phyloP scores from a whole-genome alignment of 257 asterid genomes.

The Solanum pennellii region DNA sequence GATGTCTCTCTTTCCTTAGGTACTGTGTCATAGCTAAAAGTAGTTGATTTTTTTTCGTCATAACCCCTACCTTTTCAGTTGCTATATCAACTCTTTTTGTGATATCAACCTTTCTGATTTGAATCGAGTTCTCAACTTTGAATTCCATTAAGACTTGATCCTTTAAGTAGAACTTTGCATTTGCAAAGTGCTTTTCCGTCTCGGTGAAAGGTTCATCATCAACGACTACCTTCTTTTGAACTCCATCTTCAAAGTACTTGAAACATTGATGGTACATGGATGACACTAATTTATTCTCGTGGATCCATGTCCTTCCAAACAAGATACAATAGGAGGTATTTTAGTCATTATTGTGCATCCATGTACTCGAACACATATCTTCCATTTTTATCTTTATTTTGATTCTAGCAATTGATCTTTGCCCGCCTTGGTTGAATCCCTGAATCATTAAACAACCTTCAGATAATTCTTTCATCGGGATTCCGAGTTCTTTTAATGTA shows the following conservation, averaged over 20 bases:
- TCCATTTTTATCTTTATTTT: not conserved
- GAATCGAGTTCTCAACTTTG: not conserved
- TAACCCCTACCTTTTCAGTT: not conserved
- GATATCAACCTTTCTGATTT: accelerated
- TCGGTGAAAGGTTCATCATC: not conserved
- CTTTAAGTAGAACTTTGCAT: not conserved
- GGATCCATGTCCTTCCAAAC: not conserved
- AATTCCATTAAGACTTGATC: not conserved
- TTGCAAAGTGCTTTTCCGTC: accelerated
- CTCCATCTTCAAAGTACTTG: not conserved
- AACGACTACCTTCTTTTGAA: not conserved
- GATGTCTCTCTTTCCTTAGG: not conserved
- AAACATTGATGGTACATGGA: not conserved
- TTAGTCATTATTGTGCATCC: not conserved
- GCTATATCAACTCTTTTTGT: not conserved
- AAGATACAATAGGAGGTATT: not conserved
- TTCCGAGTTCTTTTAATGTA: accelerated
- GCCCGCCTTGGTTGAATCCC: too few relatives aligned
- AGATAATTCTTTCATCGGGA: too few relatives aligned
- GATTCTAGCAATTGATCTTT: not conserved
- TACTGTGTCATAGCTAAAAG: not conserved
- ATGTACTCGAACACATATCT: not conserved
- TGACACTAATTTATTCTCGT: not conserved
- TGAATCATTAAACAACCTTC: accelerated
- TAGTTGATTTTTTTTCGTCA: not conserved